Evolutionary conservation across 768 basidiomycete species (phyloP), one percentile per base, ranked within the genome.

Genomic region (Dictyophora rubrovolvata): DNA sequence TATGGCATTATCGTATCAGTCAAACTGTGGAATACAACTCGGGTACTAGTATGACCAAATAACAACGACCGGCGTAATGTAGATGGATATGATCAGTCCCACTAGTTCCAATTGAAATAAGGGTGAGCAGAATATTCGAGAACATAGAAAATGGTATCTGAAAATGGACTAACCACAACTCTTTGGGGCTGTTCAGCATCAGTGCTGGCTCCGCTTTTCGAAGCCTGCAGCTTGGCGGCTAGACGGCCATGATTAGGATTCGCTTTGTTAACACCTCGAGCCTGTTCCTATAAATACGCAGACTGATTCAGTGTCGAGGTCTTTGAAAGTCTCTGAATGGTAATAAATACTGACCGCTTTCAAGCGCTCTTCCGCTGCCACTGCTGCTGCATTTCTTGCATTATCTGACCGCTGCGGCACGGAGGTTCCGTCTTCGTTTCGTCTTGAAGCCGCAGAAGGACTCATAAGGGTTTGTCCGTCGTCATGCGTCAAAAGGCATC

Each of bases 171-270:
- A 64, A 79, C 77, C 75, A 80, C 75, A 63, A 77, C 65, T 54
- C 72, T 74, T 65, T 76, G 71, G 65, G 72, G 69, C 62, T 69
- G 69, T 63, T 70, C 65, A 65, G 75, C 72, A 48, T 67, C 68
- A 63, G 64, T 66, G 28, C 28, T 28, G 63, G 69, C 71, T 28
- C 68, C 66, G 56, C 68, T 52, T 67, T 72, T 78, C 55, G 70
- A 69, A 42, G 70, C 73, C 66, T 74, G 73, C 56, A 77, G 63
- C 56, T 77, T 70, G 48, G 71, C 71, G 17, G 78, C 72, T 58
- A 79, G 74, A 61, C 64, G 70, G 50, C 78, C 78, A 62, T 68
- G 65, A 63, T 74, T 78, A 37, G 77, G 77, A 68, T 79, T 79
- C 55, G 73, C 69, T 57, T 70, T 65, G 62, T 68, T 72, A 61